Base-by-base conservation (phyloP, 2,329 filamentous ascomycete species). In the Elsinoe ampelina region DNA sequence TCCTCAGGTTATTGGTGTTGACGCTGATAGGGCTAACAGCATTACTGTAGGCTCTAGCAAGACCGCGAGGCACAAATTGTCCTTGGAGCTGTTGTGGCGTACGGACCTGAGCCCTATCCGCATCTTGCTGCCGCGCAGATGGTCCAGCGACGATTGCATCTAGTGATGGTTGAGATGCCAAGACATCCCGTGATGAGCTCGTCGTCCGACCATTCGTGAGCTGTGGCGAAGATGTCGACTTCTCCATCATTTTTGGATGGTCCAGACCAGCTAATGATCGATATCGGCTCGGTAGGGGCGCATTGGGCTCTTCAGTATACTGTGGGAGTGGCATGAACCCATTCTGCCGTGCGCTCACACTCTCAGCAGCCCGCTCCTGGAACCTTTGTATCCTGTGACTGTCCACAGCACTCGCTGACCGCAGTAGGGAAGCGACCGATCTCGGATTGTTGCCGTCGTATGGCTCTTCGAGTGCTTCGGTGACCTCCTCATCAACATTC, bases 261-360 rank as follows among this genome's bases (percentile, higher is more conserved):
- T 71, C 67, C 3, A 71, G 59, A 1, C 69, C 69, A 55, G 69
- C 69, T 62, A 71, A 62, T 5, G 65, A 66, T 17, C 69, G 62
- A 42, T 68, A 71, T 5, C 67, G 63, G 38, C 67, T 65, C 6
- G 69, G 69, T 2, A 71, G 57, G 34, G 69, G 69, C 39, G 68
- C 66, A 52, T 75, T 68, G 3, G 72, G 68, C 2, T 87, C 82
- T 59, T 82, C 81, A 32, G 82, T 80, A 64, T 93, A 93, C 1
- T 87, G 86, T 2, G 88, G 88, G 20, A 89, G 86, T 4, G 87
- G 86, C 10, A 88, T 83, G n/a, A 89, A 85, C 82, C 86, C 89
- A 63, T 88, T 87, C 64, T 88, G 86, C 8, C 86, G 86, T 66
- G 91, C 87, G 48, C 63, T 65, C 43, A 63, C 59, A 32, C 64